Evolutionary conservation across 2,329 filamentous ascomycete genomes (phyloP).

Genomic region (Fusarium proliferatum): DNA sequence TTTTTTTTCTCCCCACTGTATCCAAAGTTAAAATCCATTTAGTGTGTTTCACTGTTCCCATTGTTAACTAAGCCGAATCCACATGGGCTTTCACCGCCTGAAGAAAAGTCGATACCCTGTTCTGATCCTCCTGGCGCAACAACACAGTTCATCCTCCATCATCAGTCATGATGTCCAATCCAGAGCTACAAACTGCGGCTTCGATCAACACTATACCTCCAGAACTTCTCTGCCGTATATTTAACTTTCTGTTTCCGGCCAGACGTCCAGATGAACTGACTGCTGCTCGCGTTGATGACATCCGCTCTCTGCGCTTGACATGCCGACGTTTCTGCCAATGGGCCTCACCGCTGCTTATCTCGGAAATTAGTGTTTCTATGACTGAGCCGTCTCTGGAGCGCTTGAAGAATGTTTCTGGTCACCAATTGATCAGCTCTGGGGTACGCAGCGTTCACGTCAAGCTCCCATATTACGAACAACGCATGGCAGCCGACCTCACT

Average conservation of each 20-base stretch:
- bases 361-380: not conserved
- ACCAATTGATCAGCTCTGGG: not conserved
- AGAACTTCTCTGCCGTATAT: not conserved
- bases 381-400: not conserved
- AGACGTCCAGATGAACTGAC: not conserved
- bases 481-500: not conserved
- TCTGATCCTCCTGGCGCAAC: not conserved
- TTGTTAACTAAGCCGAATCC: not conserved
- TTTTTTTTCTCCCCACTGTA: too few relatives aligned
- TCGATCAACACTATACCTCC: not conserved
- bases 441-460: not conserved
- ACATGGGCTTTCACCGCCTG: not conserved
- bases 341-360: not conserved
- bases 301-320: not conserved
- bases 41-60: not conserved
- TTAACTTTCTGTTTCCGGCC: not conserved
- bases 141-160: not conserved
- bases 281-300: not conserved
- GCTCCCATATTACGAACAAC: not conserved
- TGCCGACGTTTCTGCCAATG: not conserved
- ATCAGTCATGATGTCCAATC: not conserved
- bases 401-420: not conserved
- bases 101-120: not conserved
- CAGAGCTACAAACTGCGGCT: rapidly evolving
- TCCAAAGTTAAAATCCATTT: too few relatives aligned